Evolutionary conservation across 352 stramenopile species (phyloP).

Genomic region (Globisporangium mamillatum): DNA sequence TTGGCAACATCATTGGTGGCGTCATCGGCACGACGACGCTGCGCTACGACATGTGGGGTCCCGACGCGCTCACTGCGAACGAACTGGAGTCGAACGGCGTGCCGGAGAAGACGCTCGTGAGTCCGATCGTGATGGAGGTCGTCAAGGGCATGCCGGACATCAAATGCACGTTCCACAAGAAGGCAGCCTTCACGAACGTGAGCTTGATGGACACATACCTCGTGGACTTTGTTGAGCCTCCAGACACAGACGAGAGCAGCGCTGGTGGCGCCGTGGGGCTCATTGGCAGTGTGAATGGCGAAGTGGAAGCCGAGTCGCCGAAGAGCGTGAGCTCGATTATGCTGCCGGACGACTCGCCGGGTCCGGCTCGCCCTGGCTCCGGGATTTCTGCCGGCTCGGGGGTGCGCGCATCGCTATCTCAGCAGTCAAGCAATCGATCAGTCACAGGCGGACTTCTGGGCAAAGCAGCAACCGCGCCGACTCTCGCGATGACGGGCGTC

Average conservation of each 20-base stretch:
- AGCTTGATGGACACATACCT: slow-evolving; percentile 84
- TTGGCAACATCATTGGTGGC: slow-evolving; percentile 85
- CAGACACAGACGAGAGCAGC: slow-evolving; percentile 11
- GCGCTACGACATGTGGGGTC: slow-evolving; percentile 89
- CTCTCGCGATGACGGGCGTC: background rate
- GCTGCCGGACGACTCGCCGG: slow-evolving; percentile 1
- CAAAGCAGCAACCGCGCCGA: background rate
- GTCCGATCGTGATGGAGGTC: slow-evolving; percentile 73
- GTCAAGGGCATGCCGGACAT: slow-evolving; percentile 85
- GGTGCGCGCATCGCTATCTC: slow-evolving; percentile 13
- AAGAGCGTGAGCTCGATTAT: slow-evolving; percentile 18
- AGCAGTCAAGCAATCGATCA: slow-evolving; percentile 12
- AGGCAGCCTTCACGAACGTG: slow-evolving; percentile 79
- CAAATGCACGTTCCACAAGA: slow-evolving; percentile 78
- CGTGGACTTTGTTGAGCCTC: slow-evolving; percentile 69
- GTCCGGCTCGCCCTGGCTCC: background rate
- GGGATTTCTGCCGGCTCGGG: background rate
- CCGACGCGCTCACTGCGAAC: slow-evolving; percentile 80
- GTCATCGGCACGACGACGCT: slow-evolving; percentile 85
- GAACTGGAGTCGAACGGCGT: slow-evolving; percentile 86
- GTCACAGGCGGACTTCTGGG: background rate
- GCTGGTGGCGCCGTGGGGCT: background rate
- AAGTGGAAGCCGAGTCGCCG: slow-evolving; percentile 17
- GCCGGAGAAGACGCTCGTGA: slow-evolving; percentile 78
- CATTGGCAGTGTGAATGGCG: slow-evolving; percentile 26